phyloP scores from a whole-genome alignment of 305 asterid species.

The Rubia balearica region DNA sequence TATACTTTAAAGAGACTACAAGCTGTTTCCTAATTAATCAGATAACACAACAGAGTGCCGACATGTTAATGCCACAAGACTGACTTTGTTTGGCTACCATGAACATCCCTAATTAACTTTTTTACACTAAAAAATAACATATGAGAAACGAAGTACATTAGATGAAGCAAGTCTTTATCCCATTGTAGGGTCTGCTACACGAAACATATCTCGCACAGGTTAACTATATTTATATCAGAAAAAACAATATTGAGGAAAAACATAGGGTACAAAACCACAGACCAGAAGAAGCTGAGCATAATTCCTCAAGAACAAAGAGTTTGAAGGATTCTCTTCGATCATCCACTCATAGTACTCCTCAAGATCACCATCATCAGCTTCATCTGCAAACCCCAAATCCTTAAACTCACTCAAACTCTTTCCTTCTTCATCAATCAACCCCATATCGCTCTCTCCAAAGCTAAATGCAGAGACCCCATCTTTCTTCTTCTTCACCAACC shows the following conservation, averaged over 20 bases:
- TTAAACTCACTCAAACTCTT: constrained; percentile 21
- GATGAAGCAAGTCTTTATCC: neutral
- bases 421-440: constrained; percentile 38
- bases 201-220: too few relatives aligned
- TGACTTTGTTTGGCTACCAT: neutral
- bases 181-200: too few relatives aligned
- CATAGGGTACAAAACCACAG: constrained; percentile 12
- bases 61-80: neutral
- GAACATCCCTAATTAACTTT: neutral
- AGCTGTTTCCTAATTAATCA: neutral
- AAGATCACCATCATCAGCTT: constrained; percentile 20
- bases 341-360: constrained; percentile 31
- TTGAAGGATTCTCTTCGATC: constrained; percentile 39
- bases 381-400: constrained; percentile 32
- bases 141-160: neutral
- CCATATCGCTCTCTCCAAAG: constrained; percentile 40
- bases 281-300: constrained; percentile 72
- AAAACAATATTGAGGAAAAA: neutral
- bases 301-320: constrained; percentile 44
- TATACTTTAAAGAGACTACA: neutral
- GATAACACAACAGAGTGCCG: neutral
- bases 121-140: neutral
- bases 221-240: neutral
- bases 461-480: constrained; percentile 34
- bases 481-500: constrained; percentile 12